Evolutionary conservation across 208 protist genomes (phyloP), one percentile per base, ranked within the genome.

Genomic region (Trypanosoma boissoni): DNA sequence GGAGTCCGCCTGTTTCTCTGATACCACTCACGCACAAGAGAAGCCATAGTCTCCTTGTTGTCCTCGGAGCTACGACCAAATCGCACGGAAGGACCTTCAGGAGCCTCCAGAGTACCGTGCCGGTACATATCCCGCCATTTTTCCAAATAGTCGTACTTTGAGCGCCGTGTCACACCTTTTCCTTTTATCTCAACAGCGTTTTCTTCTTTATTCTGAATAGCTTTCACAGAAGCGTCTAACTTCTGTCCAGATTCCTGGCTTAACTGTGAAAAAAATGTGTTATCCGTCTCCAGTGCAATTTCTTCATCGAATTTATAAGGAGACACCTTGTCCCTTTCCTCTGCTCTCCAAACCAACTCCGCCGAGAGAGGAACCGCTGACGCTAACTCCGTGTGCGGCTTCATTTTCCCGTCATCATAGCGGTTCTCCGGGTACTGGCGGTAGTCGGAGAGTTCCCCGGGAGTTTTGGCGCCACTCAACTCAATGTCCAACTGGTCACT

Each of bases 111-210:
- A 1, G 86, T 92, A 42, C 89, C 89, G 58, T 93, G 84, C 3
- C 79, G 82, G 64, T 96, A 96, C 89, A 96, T 96, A 48, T 93
- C 83, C n/a, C 84, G 59, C 83, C 86, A 96, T 64, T 92, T 91
- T 51, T 85, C 72, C 46, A 96, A 64, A 63, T 96, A 96, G 62
- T 96, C 89, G 61, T 91, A 84, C 73, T 92, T 93, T 29, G 88
- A 91, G 2, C 75, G 78, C 29, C 85, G 74, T 16, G 85, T 92
- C 0, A 80, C 32, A 21, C 83, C 82, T 20, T 76, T 58, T 10
- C 76, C 78, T n/a, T 62, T 56, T n/a, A 86, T 58, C 8, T 80
- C 63, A 21, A 83, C 57, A 55, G 60, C 37, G 46, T 84, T 66
- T 62, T 89, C 80, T 34, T 78, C 66, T 54, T 78, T 83, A 18